Base-by-base conservation (phyloP, 306 rosid genomes). In the Adenanthera pavonina region DNA sequence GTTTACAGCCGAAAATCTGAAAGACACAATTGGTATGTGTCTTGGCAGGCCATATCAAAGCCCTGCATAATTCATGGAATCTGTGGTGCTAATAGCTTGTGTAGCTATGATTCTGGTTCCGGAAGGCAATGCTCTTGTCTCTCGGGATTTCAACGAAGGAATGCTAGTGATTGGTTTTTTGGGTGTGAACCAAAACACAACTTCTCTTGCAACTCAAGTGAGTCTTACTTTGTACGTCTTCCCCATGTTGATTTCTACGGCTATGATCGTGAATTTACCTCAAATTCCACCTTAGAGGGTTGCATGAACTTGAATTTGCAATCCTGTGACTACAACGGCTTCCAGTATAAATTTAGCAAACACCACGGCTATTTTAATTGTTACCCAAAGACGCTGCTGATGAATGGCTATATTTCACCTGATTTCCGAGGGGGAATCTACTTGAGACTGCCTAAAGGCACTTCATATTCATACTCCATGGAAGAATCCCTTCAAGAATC, bases 41-140 rank as follows among this genome's bases (percentile, higher is more conserved):
- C 87, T 35, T 84, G 92, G 92, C 88, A 84, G 66, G 90, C 87
- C 49, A 66, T 83, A 80, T 52, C 72, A 3, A 43, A 17, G 1
- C 67, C 88, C 7, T 86, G 92, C 64, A 60, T 4, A 19, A 77
- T 89, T 69, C 86, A 86, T 46, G 92, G 89, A 3, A 53, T 79
- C 7, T 86, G 89, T 35, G 89, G 89, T 1, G 72, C 78, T 8
- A 86, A 82, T 44, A 79, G 86, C 30, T 0, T 56, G 3, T 86
- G 89, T 16, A 75, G 47, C 60, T 79, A 82, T 48, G 74, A 69
- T 66, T 79, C 65, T 34, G 17, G 56, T 34, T 36, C 47, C 1
- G 80, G 65, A 1, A 80, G 82, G 51, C 76, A 25, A 41, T 86
- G 89, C 6, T 79, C 74, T 11, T 86, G 89, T 53, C 49, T 83